Evolutionary conservation across 768 basidiomycete genomes (phyloP).

Genomic region (Hygrocybe coccinea): DNA sequence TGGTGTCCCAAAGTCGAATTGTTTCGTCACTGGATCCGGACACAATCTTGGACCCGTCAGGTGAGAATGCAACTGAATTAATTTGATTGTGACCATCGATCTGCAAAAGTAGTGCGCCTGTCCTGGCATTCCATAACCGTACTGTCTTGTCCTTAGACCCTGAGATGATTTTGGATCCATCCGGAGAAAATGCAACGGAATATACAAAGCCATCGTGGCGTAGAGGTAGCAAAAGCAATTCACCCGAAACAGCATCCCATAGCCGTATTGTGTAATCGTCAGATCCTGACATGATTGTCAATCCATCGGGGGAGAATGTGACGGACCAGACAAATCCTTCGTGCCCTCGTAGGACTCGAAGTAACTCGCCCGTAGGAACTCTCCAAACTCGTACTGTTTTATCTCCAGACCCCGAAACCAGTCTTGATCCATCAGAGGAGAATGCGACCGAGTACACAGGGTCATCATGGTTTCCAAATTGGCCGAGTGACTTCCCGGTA

Average conservation of each 20-base stretch:
- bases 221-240: too few species aligned
- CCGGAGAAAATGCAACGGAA: constrained; percentile 15
- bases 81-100: neutral
- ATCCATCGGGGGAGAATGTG: constrained; percentile 8
- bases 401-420: neutral
- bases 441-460: neutral
- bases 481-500: neutral
- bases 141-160: constrained; percentile 15
- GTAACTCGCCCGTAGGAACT: neutral
- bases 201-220: too few species aligned
- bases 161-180: constrained; percentile 14
- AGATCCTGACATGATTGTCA: constrained; percentile 4
- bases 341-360: neutral
- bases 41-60: constrained; percentile 44
- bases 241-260: neutral
- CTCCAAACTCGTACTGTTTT: neutral
- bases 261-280: neutral
- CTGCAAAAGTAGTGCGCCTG: too few species aligned
- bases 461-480: neutral
- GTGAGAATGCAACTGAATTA: constrained; percentile 50
- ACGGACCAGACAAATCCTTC: neutral
- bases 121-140: constrained; percentile 15
- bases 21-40: constrained; percentile 51
- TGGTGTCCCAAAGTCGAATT: constrained; percentile 40
- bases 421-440: neutral